These are phyloP conservation scores for Plasmopara viticola DNA, from an alignment of 352 stramenopile genomes.

Conservation along the genomic window DNA sequence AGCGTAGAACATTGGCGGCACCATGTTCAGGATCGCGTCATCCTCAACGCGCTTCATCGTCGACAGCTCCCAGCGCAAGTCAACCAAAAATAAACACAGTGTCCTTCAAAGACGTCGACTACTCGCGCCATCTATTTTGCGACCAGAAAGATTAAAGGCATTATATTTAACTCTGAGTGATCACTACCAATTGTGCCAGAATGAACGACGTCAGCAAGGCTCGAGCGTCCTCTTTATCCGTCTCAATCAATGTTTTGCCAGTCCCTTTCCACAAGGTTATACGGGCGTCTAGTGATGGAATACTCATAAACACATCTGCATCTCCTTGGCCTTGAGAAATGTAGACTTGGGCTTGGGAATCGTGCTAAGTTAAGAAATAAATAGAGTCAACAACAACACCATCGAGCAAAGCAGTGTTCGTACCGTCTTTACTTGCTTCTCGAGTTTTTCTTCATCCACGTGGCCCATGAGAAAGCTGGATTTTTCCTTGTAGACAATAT, in stretches of 20 bases:
- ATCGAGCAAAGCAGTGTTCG: conserved; percentile 1
- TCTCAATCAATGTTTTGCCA: conserved; percentile 75
- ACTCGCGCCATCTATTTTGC: conserved; percentile 15
- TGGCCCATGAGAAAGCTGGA: conserved; percentile 52
- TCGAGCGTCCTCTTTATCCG: conserved; percentile 64
- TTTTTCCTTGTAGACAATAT: conserved; percentile 59
- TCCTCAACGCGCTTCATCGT: conserved; percentile 35
- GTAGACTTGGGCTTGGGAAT: conserved; percentile 62
- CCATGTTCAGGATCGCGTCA: conserved; percentile 25
- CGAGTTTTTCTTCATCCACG: conserved; percentile 75
- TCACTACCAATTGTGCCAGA: conserved; percentile 42
- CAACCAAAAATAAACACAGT: conserved; percentile 27
- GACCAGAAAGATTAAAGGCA: conserved; percentile 10
- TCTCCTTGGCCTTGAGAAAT: conserved; percentile 74
- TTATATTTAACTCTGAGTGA: conserved; percentile 24
- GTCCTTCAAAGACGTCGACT: background rate
- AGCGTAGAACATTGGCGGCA: conserved; percentile 35
- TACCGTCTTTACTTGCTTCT: conserved; percentile 72
- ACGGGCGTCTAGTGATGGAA: conserved; percentile 64
- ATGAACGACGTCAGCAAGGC: conserved; percentile 52
- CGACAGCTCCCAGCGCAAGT: conserved; percentile 1
- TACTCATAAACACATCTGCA: conserved; percentile 77
- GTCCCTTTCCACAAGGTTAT: conserved; percentile 74
- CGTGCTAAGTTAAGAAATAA: conserved; percentile 34
- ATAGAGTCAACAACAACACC: background rate